A percentile compares a stretch with the other conserved stretches of the same genome.
phyloP scores from a whole-genome alignment of 139 green algal genomes.

The Pleodorina starrii region DNA sequence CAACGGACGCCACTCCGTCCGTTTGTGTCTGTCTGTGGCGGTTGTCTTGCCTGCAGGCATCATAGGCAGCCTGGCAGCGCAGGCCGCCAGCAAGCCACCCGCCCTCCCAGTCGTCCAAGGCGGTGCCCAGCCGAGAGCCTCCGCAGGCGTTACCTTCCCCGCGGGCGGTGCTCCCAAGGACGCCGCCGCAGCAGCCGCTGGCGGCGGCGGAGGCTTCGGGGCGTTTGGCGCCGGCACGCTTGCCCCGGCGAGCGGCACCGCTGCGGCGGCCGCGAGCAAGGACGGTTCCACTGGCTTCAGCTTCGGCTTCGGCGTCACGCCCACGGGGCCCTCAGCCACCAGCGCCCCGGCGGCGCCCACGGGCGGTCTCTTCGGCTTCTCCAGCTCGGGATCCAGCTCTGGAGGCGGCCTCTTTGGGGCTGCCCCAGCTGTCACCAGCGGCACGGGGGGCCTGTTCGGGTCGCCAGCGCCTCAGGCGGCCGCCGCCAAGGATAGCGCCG shows the following conservation, averaged over 20 bases:
- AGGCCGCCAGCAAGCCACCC: not conserved
- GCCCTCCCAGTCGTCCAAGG: too few species aligned
- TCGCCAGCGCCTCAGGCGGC: not conserved
- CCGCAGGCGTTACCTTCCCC: too few species aligned
- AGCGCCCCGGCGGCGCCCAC: not conserved
- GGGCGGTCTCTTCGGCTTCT: not conserved
- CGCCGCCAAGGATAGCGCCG: not conserved
- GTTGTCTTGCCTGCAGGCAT: too few species aligned
- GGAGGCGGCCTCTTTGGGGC: not conserved
- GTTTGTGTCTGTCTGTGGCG: too few species aligned
- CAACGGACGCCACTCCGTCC: too few species aligned
- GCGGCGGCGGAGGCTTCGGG: not conserved
- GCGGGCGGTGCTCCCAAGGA: not conserved
- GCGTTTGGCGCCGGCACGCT: too few species aligned
- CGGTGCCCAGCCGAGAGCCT: too few species aligned
- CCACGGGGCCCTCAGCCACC: not conserved
- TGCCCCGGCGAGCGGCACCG: not conserved
- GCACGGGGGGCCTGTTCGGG: not conserved
- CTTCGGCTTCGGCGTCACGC: not conserved
- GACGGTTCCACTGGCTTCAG: not conserved
- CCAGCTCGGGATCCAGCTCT: not conserved
- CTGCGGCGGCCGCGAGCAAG: not conserved
- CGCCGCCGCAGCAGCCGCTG: not conserved
- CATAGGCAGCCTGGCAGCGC: not conserved
- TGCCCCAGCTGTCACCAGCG: not conserved